Percentiles rank a stretch among this genome's conserved stretches.
Conservation (phyloP, 1,284 basidiomycete genomes). For the Phellopilus nigrolimitatus region DNA sequence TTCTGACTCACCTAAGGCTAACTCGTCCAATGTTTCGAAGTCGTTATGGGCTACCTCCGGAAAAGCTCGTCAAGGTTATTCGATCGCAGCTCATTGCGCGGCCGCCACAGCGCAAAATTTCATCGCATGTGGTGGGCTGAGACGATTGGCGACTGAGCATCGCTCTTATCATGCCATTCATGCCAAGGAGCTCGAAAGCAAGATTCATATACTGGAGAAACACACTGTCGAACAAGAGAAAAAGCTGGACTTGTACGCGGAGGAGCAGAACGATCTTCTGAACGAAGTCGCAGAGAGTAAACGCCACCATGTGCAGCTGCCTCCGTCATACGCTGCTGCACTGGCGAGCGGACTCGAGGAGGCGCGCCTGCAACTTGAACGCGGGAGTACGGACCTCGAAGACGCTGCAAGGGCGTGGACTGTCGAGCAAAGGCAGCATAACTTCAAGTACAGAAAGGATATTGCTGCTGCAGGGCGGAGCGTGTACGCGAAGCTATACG, state of each 20-base stretch:
- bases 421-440: neutral
- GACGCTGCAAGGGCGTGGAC: neutral
- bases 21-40: neutral
- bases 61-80: neutral
- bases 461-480: neutral
- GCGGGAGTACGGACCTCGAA: neutral
- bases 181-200: neutral
- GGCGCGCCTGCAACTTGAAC: neutral
- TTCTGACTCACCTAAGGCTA: too few relatives aligned
- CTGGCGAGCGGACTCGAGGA: conserved; percentile 1
- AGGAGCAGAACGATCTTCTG: neutral
- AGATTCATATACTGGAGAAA: neutral
- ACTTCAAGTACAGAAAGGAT: neutral
- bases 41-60: neutral
- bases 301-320: neutral
- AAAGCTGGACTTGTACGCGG: neutral
- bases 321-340: neutral
- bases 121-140: neutral
- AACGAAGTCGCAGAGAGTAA: neutral
- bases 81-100: neutral
- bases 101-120: neutral
- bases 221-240: neutral
- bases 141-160: neutral
- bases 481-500: neutral
- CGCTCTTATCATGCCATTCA: neutral